These are phyloP conservation scores for Taphrina deformans DNA, from an alignment of 1,139 yeast genomes.

Conservation along the genomic window DNA sequence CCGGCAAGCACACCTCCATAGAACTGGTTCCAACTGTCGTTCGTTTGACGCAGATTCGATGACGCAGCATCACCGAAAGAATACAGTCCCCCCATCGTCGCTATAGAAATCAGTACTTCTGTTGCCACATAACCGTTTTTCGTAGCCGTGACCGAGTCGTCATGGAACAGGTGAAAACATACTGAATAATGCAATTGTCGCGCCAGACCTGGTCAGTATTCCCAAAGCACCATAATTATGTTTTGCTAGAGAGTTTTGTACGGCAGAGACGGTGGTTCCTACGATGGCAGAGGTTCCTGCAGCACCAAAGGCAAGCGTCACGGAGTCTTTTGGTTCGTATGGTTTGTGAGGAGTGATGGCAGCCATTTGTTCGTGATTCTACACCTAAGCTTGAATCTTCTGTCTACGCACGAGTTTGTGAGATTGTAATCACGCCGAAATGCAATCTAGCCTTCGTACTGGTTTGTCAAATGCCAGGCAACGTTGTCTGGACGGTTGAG, in stretches of 20 bases:
- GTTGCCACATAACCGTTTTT: neutral
- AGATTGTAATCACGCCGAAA: no score
- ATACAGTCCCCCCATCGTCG: conserved; percentile 49
- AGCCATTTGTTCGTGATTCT: no score
- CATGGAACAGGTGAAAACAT: neutral
- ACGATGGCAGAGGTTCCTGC: conserved; percentile 49
- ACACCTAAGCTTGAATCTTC: no score
- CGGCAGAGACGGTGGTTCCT: conserved; percentile 49
- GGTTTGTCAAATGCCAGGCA: no score
- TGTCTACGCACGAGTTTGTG: no score
- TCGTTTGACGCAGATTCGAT: conserved; percentile 51
- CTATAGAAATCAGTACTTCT: no score
- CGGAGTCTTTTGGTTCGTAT: conserved; percentile 47
- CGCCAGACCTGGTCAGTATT: conserved; percentile 43
- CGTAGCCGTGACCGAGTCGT: no score
- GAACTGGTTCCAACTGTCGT: conserved; percentile 53
- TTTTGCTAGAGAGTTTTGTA: conserved; percentile 46
- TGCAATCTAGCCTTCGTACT: no score
- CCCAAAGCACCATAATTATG: conserved; percentile 41
- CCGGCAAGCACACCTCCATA: conserved; percentile 57
- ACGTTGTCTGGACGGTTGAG: no score
- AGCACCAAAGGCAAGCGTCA: conserved; percentile 49
- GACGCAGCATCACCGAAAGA: conserved; percentile 48
- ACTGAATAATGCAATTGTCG: conserved; percentile 38
- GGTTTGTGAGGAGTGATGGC: conserved; percentile 31